phyloP scores from a whole-genome alignment of 148 eudicot species.

The Mesembryanthemum crystallinum region DNA sequence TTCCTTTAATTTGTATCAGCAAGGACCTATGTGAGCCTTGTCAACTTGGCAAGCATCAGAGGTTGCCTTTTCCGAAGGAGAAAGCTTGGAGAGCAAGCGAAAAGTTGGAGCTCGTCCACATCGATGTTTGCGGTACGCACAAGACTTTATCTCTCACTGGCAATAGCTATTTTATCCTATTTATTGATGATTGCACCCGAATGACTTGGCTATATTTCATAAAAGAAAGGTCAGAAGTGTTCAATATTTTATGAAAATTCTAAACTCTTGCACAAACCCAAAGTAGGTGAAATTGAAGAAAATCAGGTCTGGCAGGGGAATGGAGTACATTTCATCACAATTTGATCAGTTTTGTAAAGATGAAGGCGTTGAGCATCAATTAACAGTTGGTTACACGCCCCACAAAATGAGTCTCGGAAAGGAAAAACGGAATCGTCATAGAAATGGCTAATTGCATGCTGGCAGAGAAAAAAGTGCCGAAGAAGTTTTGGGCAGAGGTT shows the following conservation, averaged over 20 bases:
- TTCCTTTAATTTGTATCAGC: neutral
- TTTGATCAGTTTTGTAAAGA: too few species aligned
- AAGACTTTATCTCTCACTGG: neutral
- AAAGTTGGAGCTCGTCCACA: constrained; percentile 13
- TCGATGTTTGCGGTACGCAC: too few species aligned
- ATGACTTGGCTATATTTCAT: constrained; percentile 22
- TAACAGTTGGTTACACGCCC: too few species aligned
- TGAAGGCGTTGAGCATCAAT: too few species aligned
- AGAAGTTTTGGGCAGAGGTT: too few species aligned
- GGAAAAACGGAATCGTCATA: too few species aligned
- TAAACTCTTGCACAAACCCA: constrained; percentile 6
- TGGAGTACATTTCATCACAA: too few species aligned
- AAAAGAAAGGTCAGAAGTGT: constrained; percentile 10
- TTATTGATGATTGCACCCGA: constrained; percentile 11
- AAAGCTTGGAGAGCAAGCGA: constrained; percentile 18
- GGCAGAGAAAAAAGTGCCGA: too few species aligned
- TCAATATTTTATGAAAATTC: neutral
- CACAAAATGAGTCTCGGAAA: too few species aligned
- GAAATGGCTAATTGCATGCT: too few species aligned
- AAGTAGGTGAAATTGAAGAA: neutral
- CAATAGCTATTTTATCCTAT: neutral
- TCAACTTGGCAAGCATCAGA: constrained; percentile 15
- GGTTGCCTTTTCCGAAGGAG: neutral
- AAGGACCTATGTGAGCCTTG: constrained; percentile 1
- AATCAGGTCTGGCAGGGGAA: neutral